These are phyloP conservation scores for Phylloporus sp. DNA, from an alignment of 768 basidiomycete genomes.

Conservation along the genomic window DNA sequence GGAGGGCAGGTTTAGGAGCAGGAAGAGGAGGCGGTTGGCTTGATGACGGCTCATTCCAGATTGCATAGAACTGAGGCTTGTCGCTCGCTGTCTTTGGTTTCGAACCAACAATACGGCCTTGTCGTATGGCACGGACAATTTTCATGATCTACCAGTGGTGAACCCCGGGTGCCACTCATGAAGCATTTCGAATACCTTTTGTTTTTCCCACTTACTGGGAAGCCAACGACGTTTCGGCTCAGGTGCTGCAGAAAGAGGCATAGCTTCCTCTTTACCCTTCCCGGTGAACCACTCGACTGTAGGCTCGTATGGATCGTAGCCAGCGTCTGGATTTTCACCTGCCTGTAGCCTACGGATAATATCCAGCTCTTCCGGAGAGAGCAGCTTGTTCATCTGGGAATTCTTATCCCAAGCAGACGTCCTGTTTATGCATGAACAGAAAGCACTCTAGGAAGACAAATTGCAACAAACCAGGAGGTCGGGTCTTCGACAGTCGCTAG, in stretches of 20 bases:
- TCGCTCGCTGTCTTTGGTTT: constrained; percentile 73
- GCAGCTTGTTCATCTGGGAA: constrained; percentile 76
- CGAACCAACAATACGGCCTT: constrained; percentile 88
- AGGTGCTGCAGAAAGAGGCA: constrained; percentile 87
- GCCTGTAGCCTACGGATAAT: constrained; percentile 89
- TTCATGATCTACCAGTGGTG: constrained; percentile 79
- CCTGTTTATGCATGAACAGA: constrained; percentile 41
- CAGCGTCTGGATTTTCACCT: constrained; percentile 86
- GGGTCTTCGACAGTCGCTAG: constrained; percentile 91
- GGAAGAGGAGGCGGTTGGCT: constrained; percentile 82
- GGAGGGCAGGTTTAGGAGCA: constrained; percentile 86
- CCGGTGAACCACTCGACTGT: constrained; percentile 97
- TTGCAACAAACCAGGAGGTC: constrained; percentile 64
- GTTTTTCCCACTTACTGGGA: constrained; percentile 99
- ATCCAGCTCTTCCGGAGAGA: constrained; percentile 89
- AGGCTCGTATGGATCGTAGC: constrained; percentile 90
- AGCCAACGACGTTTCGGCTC: constrained; percentile 97
- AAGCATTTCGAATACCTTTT: constrained; percentile 62
- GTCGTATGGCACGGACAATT: constrained; percentile 96
- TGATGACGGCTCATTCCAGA: constrained; percentile 83
- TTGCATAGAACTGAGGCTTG: constrained; percentile 72
- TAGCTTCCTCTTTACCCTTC: constrained; percentile 89
- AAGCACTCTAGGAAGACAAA: not conserved
- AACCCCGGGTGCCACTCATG: not conserved
- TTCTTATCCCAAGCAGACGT: constrained; percentile 91